Percentiles rank a stretch among this genome's conserved stretches.
phyloP scores from a whole-genome alignment of 257 asterid genomes.

The Nicotiana sylvestris region DNA sequence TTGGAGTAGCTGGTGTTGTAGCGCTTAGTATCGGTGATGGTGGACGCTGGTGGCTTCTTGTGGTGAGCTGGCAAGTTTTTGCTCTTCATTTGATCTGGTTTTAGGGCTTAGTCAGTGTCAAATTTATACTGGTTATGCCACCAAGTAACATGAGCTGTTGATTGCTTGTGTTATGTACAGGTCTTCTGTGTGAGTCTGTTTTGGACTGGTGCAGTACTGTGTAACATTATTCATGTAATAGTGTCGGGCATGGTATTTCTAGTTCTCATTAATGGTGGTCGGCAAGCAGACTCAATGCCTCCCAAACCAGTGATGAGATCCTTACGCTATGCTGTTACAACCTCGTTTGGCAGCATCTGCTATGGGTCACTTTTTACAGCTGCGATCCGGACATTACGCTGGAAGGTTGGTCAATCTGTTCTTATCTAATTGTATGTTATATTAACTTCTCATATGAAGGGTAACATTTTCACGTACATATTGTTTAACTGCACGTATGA shows the following conservation, averaged over 20 bases:
- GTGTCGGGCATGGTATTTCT: conserved; percentile 95
- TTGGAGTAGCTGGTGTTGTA: conserved; percentile 88
- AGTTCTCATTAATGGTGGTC: conserved; percentile 80
- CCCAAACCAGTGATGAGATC: conserved; percentile 66
- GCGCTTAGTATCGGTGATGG: conserved; percentile 77
- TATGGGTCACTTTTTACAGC: conserved; percentile 99
- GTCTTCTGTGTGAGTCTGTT: conserved; percentile 81
- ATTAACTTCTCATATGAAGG: conserved; percentile 1
- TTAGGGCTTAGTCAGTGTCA: background rate
- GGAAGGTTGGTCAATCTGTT: conserved; percentile 64
- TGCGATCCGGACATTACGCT: conserved; percentile 85
- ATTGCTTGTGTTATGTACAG: conserved; percentile 33
- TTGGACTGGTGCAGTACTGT: conserved; percentile 98
- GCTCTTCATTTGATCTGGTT: conserved; percentile 33
- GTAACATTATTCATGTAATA: conserved; percentile 80
- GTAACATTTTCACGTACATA: conserved; percentile 5
- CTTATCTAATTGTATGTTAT: conserved; percentile 6
- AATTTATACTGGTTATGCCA: background rate
- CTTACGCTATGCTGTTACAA: conserved; percentile 67
- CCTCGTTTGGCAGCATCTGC: conserved; percentile 97
- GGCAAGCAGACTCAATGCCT: conserved; percentile 83
- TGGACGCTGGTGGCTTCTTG: conserved; percentile 99
- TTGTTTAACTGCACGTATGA: background rate
- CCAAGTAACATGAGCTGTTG: background rate
- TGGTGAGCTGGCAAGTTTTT: conserved; percentile 99